These are phyloP conservation scores for Candida verbasci DNA, from an alignment of 805 yeast species.

Conservation along the genomic window DNA sequence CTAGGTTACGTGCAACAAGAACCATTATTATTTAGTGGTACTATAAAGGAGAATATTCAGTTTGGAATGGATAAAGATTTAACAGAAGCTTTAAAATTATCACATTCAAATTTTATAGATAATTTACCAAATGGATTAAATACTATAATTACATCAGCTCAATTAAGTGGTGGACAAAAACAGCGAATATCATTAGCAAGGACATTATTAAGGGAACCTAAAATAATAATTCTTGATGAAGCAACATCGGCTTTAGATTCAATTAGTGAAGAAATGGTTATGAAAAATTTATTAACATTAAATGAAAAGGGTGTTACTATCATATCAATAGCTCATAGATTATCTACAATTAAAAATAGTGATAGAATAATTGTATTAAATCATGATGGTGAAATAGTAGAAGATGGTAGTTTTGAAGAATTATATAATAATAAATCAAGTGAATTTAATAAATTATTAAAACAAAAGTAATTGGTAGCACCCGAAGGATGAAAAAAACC, in stretches of 20 bases:
- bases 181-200: constrained; percentile 91
- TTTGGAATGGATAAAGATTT: constrained; percentile 69
- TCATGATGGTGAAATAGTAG: constrained; percentile 54
- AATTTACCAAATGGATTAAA: constrained; percentile 80
- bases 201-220: constrained; percentile 73
- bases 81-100: constrained; percentile 55
- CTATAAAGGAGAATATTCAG: constrained; percentile 74
- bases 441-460: constrained; percentile 32
- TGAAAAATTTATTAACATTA: constrained; percentile 60
- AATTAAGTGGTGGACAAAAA: constrained; percentile 91
- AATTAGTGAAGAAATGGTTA: constrained; percentile 80
- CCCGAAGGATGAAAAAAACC: too few relatives aligned
- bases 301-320: constrained; percentile 57
- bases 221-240: constrained; percentile 82
- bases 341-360: constrained; percentile 81
- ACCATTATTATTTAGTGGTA: constrained; percentile 82
- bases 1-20: constrained; percentile 94
- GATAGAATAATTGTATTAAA: constrained; percentile 72
- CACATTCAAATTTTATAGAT: constrained; percentile 72
- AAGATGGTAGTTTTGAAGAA: constrained; percentile 43
- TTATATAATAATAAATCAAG: constrained; percentile 25
- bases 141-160: constrained; percentile 66
- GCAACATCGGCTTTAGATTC: constrained; percentile 94
- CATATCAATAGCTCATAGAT: constrained; percentile 86
- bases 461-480: constrained; percentile 7